Evolutionary conservation across 345 rosid species (phyloP), one percentile per base, ranked within the genome.

Genomic region (Gossypium mustelinum): DNA sequence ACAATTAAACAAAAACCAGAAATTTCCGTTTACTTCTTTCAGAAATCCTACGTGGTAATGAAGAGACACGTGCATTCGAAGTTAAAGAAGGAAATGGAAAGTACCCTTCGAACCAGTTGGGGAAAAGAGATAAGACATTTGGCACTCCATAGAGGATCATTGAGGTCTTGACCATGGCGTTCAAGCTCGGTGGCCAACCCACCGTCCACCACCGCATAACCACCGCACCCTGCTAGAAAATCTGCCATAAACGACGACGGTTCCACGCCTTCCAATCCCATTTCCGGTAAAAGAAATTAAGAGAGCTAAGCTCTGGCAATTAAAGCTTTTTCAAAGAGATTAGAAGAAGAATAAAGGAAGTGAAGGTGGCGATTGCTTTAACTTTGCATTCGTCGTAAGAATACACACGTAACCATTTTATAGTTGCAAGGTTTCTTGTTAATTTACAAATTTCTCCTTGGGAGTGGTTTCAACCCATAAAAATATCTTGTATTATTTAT

Each of bases 61-160:
- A 27, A 61, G 41, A 59, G 1, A 34, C 6, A 60, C 6, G 27
- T 6, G 11, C 27, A 13, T 7, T 41, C 9, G 20, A 3, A 25
- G 51, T 57, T 57, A 3, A 48, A 10, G 56, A 13, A 39, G 27
- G 59, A 6, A 2, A 17, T 25, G 39, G 73, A 14, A 55, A 13
- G 58, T 83, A 92, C 97, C 91, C 87, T 85, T 79, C 93, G 70
- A 65, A 92, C 94, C 67, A 92, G 97, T 63, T 92, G 90, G 41
- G 97, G 94, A 55, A 97, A 90, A 70, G 84, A 86, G 78, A 90
- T 41, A 72, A 94, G 95, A 74, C 92, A 94, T 76, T 90, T 92
- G 77, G 98, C 94, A 82, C 98, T 92, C 98, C 98, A 92, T 47
- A 94, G 94, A 74, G 97, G 97, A 77, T 94, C 98, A 73, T 89